Base-by-base conservation (phyloP, 352 stramenopile genomes). In the Phytopythium cucurbitacearum region DNA sequence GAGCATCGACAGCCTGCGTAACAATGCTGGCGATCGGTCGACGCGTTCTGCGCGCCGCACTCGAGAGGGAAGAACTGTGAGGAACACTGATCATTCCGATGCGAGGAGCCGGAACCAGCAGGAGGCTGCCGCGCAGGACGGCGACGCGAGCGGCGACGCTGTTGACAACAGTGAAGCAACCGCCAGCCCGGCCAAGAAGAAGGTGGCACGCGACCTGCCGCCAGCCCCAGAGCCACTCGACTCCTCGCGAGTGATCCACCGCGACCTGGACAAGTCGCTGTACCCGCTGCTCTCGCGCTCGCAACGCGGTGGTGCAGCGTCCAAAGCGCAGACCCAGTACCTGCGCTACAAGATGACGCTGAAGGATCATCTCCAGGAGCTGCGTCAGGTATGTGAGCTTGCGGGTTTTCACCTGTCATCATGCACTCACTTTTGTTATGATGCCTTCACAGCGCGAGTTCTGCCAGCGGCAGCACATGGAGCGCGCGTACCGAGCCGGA, bases 271-370 rank as follows among this genome's bases (percentile, higher is more conserved):
- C 32, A 56, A 70, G 52, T 38, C 57, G 11, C 53, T 89, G 12
- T 84, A 87, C 45, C 73, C 76, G 11, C 43, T 89, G 4, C 42
- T 80, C 1, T 65, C 76, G 3, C 51, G 54, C 7, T 54, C 65
- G 1, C 70, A 51, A 13, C 58, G 56, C 0, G 35, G 38, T 13
- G 43, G 57, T 0, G 58, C 62, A n/a, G 69, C 53, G 1, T 73
- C 57, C 0, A 83, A 76, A 43, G 63, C 69, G 8, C 61, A 76
- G 49, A 64, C 67, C 9, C 71, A 89, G 54, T 76, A 75, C 39
- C 47, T 85, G 38, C 72, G 76, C n/a, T 91, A 91, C 64, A 89
- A 87, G 36, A 46, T 88, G 7, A 67, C 74, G 7, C 52, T 89
- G 10, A 87, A 88, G 53, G 72, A 86, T 41, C 78, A 89, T 46